phyloP scores from a whole-genome alignment of 2,329 filamentous ascomycete species.

The Podosphaera xanthii region DNA sequence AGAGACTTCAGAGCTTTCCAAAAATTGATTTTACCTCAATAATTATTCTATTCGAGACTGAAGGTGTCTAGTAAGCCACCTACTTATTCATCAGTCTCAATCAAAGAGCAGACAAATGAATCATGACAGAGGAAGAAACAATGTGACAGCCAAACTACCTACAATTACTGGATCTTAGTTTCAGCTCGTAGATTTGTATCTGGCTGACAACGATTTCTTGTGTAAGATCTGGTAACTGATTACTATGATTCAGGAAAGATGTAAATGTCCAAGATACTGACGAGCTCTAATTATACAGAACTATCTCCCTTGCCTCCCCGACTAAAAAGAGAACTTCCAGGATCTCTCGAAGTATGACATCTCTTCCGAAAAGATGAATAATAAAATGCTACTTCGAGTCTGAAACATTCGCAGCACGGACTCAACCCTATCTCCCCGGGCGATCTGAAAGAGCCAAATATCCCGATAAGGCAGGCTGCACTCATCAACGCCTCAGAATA shows the following conservation, averaged over 20 bases:
- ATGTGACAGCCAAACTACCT: not conserved
- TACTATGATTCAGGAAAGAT: not conserved
- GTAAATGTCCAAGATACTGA: not conserved
- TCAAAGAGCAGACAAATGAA: not conserved
- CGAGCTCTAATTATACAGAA: not conserved
- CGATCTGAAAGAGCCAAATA: not conserved
- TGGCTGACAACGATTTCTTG: not conserved
- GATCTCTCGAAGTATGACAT: not conserved
- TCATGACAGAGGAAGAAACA: not conserved
- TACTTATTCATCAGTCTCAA: not conserved
- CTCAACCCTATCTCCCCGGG: not conserved
- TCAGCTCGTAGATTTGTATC: not conserved
- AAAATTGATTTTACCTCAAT: not conserved
- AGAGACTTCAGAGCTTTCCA: not conserved
- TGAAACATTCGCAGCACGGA: not conserved
- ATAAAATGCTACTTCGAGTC: not conserved
- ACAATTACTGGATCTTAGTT: not conserved
- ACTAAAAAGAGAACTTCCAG: not conserved
- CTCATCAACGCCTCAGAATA: not conserved
- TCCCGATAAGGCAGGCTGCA: not conserved
- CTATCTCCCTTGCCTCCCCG: not conserved
- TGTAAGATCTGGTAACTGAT: not conserved
- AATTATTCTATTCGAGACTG: not conserved
- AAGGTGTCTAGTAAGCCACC: not conserved
- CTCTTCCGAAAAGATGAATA: not conserved